A percentile compares a stretch with the other conserved stretches of the same genome.
These are phyloP conservation scores for Alternaria viburni DNA, from an alignment of 2,329 filamentous ascomycete genomes.

Conservation along the genomic window DNA sequence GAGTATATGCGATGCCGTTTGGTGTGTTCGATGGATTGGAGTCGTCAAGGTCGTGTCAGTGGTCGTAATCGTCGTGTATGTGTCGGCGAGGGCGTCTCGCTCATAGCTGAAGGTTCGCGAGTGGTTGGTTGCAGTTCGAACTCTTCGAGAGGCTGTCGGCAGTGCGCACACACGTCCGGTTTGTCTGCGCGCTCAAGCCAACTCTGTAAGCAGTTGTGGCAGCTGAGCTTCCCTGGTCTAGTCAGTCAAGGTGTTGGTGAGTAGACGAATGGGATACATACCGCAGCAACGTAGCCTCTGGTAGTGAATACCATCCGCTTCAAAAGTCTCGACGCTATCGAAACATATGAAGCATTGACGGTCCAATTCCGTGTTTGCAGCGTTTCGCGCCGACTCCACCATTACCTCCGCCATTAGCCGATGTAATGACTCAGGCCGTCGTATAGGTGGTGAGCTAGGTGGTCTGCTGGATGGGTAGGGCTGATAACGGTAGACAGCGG, in stretches of 20 bases:
- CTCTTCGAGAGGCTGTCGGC: not conserved
- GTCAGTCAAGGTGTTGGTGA: not conserved
- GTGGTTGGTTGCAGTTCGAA: not conserved
- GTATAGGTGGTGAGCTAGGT: not conserved
- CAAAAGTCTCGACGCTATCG: not conserved
- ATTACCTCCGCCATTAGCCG: not conserved
- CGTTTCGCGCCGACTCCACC: not conserved
- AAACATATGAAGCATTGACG: not conserved
- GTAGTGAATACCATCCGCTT: not conserved
- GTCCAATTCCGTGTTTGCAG: not conserved
- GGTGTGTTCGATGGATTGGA: not conserved
- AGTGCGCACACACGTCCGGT: not conserved
- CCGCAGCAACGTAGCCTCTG: not conserved
- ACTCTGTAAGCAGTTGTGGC: not conserved
- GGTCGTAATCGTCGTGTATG: not conserved
- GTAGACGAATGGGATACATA: not conserved
- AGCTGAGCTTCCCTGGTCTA: not conserved
- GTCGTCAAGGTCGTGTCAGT: not conserved
- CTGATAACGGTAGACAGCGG: not conserved
- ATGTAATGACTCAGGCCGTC: not conserved
- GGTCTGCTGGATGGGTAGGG: not conserved
- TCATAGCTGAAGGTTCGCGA: not conserved
- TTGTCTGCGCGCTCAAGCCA: not conserved
- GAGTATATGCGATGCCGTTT: not conserved
- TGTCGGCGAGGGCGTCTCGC: not conserved